Base-by-base conservation (phyloP, 2,329 filamentous ascomycete species). In the Cercospora citrullina region DNA sequence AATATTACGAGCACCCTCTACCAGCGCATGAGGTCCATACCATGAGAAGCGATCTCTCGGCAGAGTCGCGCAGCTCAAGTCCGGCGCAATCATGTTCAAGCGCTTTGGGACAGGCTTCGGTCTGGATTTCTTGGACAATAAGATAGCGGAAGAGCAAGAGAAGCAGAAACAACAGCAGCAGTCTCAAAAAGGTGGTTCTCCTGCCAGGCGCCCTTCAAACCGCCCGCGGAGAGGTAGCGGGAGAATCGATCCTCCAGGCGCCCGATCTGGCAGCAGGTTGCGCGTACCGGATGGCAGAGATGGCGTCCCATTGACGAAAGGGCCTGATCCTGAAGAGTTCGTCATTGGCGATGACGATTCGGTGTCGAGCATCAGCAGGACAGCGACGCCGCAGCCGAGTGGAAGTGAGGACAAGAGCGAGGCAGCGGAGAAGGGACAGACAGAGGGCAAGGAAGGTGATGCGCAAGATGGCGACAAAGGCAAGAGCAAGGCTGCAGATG, bases 91-190 rank as follows among this genome's bases (percentile, higher is more conserved):
- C 64, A 75, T 75, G 73, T 75, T 70, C 63, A 64, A 66, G 63
- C 63, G 67, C 48, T 53, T 67, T 42, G 69, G 78, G 75, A 79
- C 79, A 66, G 73, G 74, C 66, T 77, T 79, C 73, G 78, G 78
- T 64, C 73, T 79, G 64, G 78, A 78, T 66, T 79, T 79, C 70
- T 73, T 79, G 63, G 78, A 79, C 67, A 70, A 69, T 39, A 92
- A 82, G 91, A 95, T 97, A 76, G 91, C 93, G 75, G 93, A 97
- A 82, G 94, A 97, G 81, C 92, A 96, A 81, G 91, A 92, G 67
- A 90, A 92, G 67, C 91, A 93, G 77, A 87, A 87, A 76, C 80
- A 83, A 61, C 68, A 68, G 42, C 62, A 58, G 23, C 66, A 67
- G 51, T 21, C 45, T 21, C 59, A 62, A 58, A 69, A 69, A 59